Evolutionary conservation across 805 yeast genomes (phyloP), one percentile per base, ranked within the genome.

Genomic region (Starmerella cellae): DNA sequence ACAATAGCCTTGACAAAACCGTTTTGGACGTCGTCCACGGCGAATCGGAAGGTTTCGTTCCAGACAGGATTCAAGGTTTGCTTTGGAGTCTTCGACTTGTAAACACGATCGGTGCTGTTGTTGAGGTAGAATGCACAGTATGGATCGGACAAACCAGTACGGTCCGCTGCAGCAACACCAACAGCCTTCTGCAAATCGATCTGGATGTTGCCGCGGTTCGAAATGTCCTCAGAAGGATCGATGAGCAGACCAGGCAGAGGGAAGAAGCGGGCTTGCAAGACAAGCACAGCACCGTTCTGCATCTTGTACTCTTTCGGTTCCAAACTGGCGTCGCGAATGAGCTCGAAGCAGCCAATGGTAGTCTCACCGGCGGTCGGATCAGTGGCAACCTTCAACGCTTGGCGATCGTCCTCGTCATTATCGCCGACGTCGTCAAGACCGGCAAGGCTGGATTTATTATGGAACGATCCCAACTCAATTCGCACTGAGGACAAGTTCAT

Each of bases 81-180:
- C 70, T 87, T 91, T 47, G 74, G 67, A 23, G 78, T 78, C 62
- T 82, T 79, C 29, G 95, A 73, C 66, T 83, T 84, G 67, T 65
- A 76, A 46, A 81, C 67, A 27, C 63, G 59, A 24, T 73, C 73
- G 24, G 39, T 32, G 41, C 69, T 69, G 32, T 78, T 78, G 61
- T 87, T 77, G 54, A 83, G 57, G 55, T 69, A 76, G 48, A 84
- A 70, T 54, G 76, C 73, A 46, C 76, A 69, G 59, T 77, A 88
- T 42, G 99, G 99, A 63, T 91, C 99, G 3, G 95, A 83, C 59
- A 81, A 80, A 39, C 97, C 97, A 53, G 79, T 79, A 24, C 82
- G 67, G 62, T 91, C 99, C n/a, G 87, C 93, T 13, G 95, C 71
- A 31, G 79, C 74, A 45, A 91, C 68, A 39, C 73, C 73, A 14